phyloP scores from a whole-genome alignment of 2,329 filamentous ascomycete species.

The Thelonectria rubi region DNA sequence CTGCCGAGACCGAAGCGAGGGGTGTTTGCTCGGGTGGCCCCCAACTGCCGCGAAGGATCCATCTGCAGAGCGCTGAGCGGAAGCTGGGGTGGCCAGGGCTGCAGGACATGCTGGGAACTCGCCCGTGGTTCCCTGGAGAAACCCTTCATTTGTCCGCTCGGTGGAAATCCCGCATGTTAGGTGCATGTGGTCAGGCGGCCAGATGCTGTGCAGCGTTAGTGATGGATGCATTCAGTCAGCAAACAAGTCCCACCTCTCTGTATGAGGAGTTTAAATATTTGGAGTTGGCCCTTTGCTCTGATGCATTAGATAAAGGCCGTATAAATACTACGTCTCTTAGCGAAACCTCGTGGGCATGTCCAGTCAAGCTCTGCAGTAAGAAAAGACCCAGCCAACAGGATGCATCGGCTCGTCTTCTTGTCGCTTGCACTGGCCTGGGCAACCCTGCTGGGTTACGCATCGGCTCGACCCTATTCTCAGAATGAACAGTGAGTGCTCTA shows the following conservation, averaged over 20 bases:
- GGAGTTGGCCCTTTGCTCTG: background rate
- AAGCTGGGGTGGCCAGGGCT: background rate
- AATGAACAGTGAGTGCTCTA: background rate
- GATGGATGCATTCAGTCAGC: no score
- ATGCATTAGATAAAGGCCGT: no score
- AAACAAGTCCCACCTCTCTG: no score
- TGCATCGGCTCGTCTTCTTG: background rate
- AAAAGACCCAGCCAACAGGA: no score
- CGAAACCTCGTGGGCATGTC: no score
- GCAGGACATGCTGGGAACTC: background rate
- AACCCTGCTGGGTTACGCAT: background rate
- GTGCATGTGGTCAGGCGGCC: background rate
- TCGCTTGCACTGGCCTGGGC: constrained; percentile 5
- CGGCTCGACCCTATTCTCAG: background rate
- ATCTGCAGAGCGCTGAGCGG: background rate
- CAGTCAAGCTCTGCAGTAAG: no score
- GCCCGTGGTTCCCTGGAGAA: background rate
- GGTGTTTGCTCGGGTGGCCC: no score
- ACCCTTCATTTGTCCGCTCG: background rate
- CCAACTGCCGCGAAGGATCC: background rate
- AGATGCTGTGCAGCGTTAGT: no score
- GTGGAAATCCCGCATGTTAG: background rate
- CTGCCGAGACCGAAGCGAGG: no score
- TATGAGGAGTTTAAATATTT: background rate
- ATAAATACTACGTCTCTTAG: no score